Conservation (phyloP, 2,329 filamentous ascomycete species). For the Ascochyta viciae-villosae region DNA sequence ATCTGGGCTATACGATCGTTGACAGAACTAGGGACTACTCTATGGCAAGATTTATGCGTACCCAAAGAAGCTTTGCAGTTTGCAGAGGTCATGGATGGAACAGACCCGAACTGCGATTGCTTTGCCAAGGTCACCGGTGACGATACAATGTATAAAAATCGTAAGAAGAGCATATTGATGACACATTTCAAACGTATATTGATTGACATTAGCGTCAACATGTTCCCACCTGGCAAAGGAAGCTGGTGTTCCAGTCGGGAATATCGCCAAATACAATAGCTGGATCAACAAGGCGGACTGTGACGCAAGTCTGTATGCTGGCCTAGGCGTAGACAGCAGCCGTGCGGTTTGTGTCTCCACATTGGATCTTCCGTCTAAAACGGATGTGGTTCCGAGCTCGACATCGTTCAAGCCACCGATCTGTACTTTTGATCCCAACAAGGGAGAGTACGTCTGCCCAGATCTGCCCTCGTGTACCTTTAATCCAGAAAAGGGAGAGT, state of each 20-base stretch:
- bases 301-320: neutral
- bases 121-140: neutral
- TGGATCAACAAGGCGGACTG: neutral
- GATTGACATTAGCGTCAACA: neutral
- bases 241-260: neutral
- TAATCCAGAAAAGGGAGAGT: slow-evolving; percentile 6
- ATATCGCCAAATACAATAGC: neutral
- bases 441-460: slow-evolving; percentile 1
- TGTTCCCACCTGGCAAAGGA: neutral
- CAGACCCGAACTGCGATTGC: neutral
- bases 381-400: neutral
- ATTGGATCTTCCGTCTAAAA: neutral
- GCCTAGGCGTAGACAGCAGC: neutral
- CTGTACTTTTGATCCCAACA: slow-evolving; percentile 1
- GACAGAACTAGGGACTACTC: too few species aligned
- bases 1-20: neutral
- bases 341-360: neutral
- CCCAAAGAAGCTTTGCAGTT: neutral
- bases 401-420: neutral
- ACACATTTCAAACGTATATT: neutral
- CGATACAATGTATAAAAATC: neutral
- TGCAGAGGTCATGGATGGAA: neutral
- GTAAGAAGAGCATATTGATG: neutral
- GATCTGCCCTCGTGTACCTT: slow-evolving; percentile 1
- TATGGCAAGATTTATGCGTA: neutral